Conservation (phyloP, 495 filamentous ascomycete genomes). For the Platismatia glauca region DNA sequence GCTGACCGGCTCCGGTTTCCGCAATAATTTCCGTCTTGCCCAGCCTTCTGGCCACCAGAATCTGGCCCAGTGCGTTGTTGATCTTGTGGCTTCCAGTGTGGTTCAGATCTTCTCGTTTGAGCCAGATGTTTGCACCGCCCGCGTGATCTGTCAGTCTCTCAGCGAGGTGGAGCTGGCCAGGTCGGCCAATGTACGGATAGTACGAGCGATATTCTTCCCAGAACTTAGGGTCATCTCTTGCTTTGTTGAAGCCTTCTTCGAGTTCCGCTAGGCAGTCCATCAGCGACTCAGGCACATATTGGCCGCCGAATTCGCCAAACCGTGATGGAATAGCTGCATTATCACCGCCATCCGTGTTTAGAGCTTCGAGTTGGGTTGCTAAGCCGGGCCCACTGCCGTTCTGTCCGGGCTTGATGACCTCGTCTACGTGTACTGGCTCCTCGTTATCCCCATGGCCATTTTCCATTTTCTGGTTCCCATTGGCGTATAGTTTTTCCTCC, state of each 20-base stretch:
- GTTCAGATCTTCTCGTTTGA: constrained; percentile 92
- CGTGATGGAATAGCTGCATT: constrained; percentile 58
- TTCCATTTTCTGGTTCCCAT: constrained; percentile 24
- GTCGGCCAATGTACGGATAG: constrained; percentile 96
- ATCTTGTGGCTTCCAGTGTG: constrained; percentile 88
- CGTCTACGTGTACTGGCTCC: constrained; percentile 45
- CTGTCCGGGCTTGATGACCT: constrained; percentile 54
- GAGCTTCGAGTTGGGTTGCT: constrained; percentile 62
- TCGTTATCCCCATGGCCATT: constrained; percentile 28
- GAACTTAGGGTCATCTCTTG: constrained; percentile 77
- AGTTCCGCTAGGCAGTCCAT: constrained; percentile 95
- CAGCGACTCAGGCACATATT: constrained; percentile 94
- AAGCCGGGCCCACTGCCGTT: constrained; percentile 50
- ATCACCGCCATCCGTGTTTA: constrained; percentile 48
- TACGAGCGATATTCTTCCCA: constrained; percentile 96
- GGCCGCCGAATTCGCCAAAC: constrained; percentile 97
- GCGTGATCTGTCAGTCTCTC: constrained; percentile 80
- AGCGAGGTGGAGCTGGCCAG: constrained; percentile 82
- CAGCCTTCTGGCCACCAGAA: constrained; percentile 68
- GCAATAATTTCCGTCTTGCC: constrained; percentile 94
- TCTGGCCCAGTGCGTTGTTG: constrained; percentile 90
- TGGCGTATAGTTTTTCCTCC: constrained; percentile 41
- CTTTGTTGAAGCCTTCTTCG: constrained; percentile 80
- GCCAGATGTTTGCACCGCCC: constrained; percentile 87
- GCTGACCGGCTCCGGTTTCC: constrained; percentile 93